Base-by-base conservation (phyloP, 805 yeast species). In the Saccharomycopsis selenospora region DNA sequence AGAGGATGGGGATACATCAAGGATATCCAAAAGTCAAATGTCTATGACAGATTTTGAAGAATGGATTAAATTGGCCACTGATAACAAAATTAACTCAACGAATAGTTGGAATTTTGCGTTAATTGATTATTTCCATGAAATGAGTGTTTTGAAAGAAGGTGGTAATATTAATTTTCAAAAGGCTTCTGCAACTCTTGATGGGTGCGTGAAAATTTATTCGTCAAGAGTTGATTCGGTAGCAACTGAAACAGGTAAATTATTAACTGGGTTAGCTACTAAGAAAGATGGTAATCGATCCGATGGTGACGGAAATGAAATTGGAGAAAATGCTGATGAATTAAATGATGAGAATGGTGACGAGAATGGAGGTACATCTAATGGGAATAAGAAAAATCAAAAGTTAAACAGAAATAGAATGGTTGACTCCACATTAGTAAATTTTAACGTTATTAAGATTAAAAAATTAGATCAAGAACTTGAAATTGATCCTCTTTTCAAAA, bases 221-320 rank as follows among this genome's bases (percentile, higher is more conserved):
- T 85, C 95, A 13, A 76, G 98, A 57, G 89, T 91, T 20, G 97
- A 90, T 59, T 84, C 95, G 0, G 95, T 88, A 0, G 95, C 90
- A 3, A 81, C 84, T 6, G 97, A 90, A 58, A 89, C 97, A 0
- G 95, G 95, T 2, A 79, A 80, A 57, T 69, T 91, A 48, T 65
- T 89, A 29, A 83, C 85, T 63, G 95, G 95, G 3, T 65, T 86
- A 48, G 80, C 89, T 2, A 67, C 72, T 4, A 66, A 71, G 42
- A 66, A 65, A 22, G 55, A 55, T 11, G 54, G 50, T 14, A 57
- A 55, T 14, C 54, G 55, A 2, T 57, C 40, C 3, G 48, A 46
- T 8, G 47, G 43, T 11, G 46, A 55, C 4, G 59, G 51, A 2
- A 66, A 57, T 7, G 54, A 53, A 13, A 54, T 49, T 7, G 59